A percentile compares a stretch with the other conserved stretches of the same genome.
Conservation (phyloP, 192 early-diverging fungal species). For the Gorgonomyces haynaldii region DNA sequence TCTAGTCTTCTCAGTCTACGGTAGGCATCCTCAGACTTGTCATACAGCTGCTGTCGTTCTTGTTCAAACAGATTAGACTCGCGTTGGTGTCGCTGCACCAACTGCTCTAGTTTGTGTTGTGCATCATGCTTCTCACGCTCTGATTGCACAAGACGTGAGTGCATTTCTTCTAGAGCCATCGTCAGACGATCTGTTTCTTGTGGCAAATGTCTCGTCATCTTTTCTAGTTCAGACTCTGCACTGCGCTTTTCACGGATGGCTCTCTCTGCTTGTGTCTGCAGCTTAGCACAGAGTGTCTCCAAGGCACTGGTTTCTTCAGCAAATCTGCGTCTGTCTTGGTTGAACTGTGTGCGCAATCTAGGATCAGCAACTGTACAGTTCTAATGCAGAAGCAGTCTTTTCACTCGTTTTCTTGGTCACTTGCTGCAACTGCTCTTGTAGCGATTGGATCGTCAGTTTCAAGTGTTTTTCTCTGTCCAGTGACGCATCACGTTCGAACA, state of each 20-base stretch:
- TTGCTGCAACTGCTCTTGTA: slow-evolving; percentile 21
- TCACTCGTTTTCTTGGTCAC: slow-evolving; percentile 15
- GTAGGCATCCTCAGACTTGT: slow-evolving; percentile 25
- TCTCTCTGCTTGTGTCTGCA: slow-evolving; percentile 24
- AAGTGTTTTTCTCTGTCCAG: slow-evolving; percentile 23
- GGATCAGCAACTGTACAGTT: neutral
- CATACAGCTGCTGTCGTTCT: slow-evolving; percentile 28
- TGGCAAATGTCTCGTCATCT: slow-evolving; percentile 29
- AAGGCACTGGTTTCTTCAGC: slow-evolving; percentile 24
- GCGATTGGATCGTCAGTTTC: slow-evolving; percentile 17
- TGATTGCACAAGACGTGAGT: slow-evolving; percentile 13
- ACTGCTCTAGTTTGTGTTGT: slow-evolving; percentile 23
- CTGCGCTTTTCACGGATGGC: slow-evolving; percentile 38
- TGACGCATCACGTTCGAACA: slow-evolving; percentile 28
- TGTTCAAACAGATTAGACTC: slow-evolving; percentile 33
- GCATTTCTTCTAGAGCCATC: slow-evolving; percentile 31
- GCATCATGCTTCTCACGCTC: slow-evolving; percentile 26
- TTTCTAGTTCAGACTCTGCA: slow-evolving; percentile 37
- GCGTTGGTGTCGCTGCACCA: slow-evolving; percentile 14
- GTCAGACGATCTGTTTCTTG: slow-evolving; percentile 31
- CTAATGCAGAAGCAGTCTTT: slow-evolving; percentile 23
- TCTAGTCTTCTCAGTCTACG: slow-evolving; percentile 26
- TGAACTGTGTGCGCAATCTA: slow-evolving; percentile 24
- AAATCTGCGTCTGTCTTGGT: slow-evolving; percentile 13
- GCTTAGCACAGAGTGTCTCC: slow-evolving; percentile 12